These are phyloP conservation scores for Sclerotiophoma versabilis DNA, from an alignment of 2,329 filamentous ascomycete genomes.

Conservation along the genomic window DNA sequence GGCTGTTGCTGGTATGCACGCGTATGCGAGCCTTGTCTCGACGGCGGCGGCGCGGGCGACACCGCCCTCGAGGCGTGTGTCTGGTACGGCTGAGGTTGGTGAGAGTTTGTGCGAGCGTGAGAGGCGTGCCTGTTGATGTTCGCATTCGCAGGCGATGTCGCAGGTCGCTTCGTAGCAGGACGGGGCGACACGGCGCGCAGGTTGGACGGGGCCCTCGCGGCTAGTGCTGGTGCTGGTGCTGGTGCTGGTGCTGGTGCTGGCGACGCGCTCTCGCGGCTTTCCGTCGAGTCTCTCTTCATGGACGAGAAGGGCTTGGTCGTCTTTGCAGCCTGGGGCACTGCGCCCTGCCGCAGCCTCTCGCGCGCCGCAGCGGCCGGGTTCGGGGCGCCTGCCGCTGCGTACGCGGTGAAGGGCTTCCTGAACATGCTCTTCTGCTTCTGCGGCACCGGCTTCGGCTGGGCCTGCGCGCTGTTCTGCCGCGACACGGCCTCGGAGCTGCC, in stretches of 20 bases:
- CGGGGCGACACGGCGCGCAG: conserved; percentile 53
- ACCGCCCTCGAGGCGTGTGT: conserved; percentile 26
- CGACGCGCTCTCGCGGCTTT: conserved; percentile 42
- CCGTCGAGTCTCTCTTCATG: conserved; percentile 56
- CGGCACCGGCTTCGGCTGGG: conserved; percentile 53
- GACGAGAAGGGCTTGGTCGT: conserved; percentile 58
- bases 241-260: conserved; percentile 29
- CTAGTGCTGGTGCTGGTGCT: neutral
- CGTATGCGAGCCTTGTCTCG: conserved; percentile 9
- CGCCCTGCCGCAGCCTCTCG: conserved; percentile 43
- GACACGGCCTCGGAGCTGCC: conserved; percentile 55
- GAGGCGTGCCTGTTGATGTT: conserved; percentile 37
- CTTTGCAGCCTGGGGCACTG: conserved; percentile 42
- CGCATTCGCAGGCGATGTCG: conserved; percentile 50
- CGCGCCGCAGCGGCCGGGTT: conserved; percentile 51
- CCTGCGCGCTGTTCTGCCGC: conserved; percentile 58
- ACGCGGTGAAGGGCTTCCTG: conserved; percentile 71
- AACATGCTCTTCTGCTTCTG: conserved; percentile 64
- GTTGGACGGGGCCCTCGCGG: conserved; percentile 24
- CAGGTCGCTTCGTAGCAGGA: conserved; percentile 41
- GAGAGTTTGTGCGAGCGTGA: conserved; percentile 35
- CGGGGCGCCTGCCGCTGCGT: conserved; percentile 55
- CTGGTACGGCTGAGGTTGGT: conserved; percentile 33
- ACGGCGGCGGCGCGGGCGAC: conserved; percentile 38
- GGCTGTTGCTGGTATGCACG: conserved; percentile 26